Conservation (phyloP, 805 yeast species). For the Ogataea dorogensis region DNA sequence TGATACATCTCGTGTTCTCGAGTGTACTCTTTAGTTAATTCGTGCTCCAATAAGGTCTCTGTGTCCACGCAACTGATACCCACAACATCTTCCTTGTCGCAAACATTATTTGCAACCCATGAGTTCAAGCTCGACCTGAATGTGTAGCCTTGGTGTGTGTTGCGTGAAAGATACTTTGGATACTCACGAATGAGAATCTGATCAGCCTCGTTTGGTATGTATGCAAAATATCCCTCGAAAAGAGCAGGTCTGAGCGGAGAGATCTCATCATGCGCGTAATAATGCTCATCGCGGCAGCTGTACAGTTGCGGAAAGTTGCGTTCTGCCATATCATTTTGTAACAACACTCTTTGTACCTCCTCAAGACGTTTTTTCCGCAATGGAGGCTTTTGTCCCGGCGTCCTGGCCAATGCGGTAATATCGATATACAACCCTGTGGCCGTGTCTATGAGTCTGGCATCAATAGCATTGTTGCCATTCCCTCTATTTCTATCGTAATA, state of each 20-base stretch:
- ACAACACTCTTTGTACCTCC: conserved; percentile 19
- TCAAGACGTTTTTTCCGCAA: conserved; percentile 8
- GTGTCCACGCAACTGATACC: conserved; percentile 32
- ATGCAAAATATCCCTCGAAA: conserved; percentile 56
- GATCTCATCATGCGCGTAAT: conserved; percentile 47
- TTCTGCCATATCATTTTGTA: conserved; percentile 14
- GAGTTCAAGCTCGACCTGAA: conserved; percentile 22
- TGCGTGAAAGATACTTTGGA: conserved; percentile 21
- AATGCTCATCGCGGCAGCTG: conserved; percentile 59
- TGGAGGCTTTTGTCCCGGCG: conserved; percentile 11
- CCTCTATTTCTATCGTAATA: conserved; percentile 38
- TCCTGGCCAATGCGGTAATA: conserved; percentile 38
- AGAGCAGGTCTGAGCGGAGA: conserved; percentile 51
- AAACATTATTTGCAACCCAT: conserved; percentile 28
- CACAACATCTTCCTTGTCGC: conserved; percentile 22
- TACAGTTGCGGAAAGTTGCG: conserved; percentile 20
- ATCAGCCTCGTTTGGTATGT: conserved; percentile 42
- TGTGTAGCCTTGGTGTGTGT: conserved; percentile 21
- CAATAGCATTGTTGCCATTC: conserved; percentile 51
- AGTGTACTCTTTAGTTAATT: conserved; percentile 30
- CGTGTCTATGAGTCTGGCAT: conserved; percentile 53
- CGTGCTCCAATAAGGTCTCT: conserved; percentile 28
- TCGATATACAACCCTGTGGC: conserved; percentile 48
- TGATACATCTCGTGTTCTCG: conserved; percentile 30
- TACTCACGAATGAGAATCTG: conserved; percentile 40